Evolutionary conservation across 352 stramenopile species (phyloP).

Genomic region (Pythium phragmiticola): DNA sequence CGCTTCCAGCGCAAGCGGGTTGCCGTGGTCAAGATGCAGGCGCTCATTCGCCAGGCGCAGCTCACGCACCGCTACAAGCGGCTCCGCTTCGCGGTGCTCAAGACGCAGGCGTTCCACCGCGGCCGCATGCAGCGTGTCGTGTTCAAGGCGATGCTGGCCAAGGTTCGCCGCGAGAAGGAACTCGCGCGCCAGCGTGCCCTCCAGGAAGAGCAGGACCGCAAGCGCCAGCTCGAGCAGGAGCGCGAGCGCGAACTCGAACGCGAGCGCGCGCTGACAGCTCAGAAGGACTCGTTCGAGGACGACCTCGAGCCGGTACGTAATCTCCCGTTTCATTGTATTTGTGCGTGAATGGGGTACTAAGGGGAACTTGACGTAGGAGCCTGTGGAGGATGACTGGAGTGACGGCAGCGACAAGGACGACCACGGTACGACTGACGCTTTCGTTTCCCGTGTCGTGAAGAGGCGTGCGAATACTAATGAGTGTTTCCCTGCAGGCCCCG

Average conservation of each 20-base stretch:
- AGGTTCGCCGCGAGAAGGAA: conserved; percentile 42
- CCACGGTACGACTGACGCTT: conserved; percentile 19
- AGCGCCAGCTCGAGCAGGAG: conserved; percentile 22
- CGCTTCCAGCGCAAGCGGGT: conserved; percentile 46
- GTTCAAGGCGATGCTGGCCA: conserved; percentile 46
- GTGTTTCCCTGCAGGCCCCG: conserved; percentile 29
- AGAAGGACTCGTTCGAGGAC: conserved; percentile 33
- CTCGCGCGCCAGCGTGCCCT: conserved; percentile 30
- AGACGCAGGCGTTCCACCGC: conserved; percentile 51
- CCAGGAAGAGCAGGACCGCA: conserved; percentile 19
- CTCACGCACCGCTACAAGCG: conserved; percentile 43
- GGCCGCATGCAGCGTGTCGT: conserved; percentile 62
- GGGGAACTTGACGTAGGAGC: conserved; percentile 66
- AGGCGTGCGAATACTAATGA: not conserved
- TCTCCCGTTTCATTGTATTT: not conserved
- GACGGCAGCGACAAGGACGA: conserved; percentile 67
- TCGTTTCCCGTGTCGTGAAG: not conserved
- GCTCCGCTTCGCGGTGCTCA: conserved; percentile 46
- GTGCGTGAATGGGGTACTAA: conserved; percentile 37
- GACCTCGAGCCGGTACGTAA: conserved; percentile 55
- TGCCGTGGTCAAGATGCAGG: conserved; percentile 54
- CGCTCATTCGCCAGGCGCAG: conserved; percentile 39
- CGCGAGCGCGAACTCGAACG: conserved; percentile 27
- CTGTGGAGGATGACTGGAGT: conserved; percentile 82
- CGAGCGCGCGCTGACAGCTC: conserved; percentile 6